phyloP scores from a whole-genome alignment of 148 eudicot species.

The Cornus controversa region DNA sequence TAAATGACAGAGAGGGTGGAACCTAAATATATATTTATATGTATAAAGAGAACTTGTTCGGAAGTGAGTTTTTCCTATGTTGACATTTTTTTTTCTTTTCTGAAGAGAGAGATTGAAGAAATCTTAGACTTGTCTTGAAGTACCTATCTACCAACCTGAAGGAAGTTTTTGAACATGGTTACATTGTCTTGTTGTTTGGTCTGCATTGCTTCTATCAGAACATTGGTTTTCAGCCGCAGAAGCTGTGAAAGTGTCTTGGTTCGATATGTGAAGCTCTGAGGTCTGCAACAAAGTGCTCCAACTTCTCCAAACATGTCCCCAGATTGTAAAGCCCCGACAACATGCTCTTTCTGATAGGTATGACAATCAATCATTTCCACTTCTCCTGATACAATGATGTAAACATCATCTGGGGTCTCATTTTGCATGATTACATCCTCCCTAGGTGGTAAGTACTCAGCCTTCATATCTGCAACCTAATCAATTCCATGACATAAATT shows the following conservation, averaged over 20 bases:
- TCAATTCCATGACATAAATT: not conserved
- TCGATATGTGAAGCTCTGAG: constrained; percentile 63
- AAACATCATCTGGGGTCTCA: constrained; percentile 72
- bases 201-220: constrained; percentile 57
- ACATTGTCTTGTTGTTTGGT: constrained; percentile 53
- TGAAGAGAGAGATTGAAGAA: not conserved
- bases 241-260: constrained; percentile 83
- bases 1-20: too few relatives aligned
- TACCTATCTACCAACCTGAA: constrained; percentile 41
- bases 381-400: constrained; percentile 80
- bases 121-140: not conserved
- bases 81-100: not conserved
- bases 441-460: constrained; percentile 84
- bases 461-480: constrained; percentile 77
- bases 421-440: constrained; percentile 80
- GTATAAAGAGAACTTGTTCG: too few relatives aligned
- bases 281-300: constrained; percentile 67
- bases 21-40: too few relatives aligned
- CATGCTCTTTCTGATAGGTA: constrained; percentile 42
- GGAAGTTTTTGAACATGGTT: constrained; percentile 63
- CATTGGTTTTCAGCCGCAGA: constrained; percentile 51
- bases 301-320: constrained; percentile 89
- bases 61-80: not conserved
- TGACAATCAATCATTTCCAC: constrained; percentile 61
- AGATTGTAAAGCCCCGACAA: constrained; percentile 38